These are phyloP conservation scores for Ephemerocybe angulata DNA, from an alignment of 768 basidiomycete genomes.

Conservation along the genomic window DNA sequence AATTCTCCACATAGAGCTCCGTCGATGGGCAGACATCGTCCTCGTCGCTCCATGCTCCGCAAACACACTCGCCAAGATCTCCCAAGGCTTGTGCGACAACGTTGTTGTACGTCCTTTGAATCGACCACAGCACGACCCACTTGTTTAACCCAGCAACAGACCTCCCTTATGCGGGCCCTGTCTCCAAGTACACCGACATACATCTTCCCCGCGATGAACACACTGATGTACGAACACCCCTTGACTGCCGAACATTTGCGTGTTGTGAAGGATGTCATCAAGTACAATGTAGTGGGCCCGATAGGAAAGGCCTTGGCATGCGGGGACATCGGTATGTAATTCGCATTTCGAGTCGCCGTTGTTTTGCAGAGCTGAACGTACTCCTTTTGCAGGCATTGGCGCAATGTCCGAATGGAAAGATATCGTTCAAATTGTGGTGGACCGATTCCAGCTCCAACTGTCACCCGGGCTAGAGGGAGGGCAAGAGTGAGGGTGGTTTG, in stretches of 20 bases:
- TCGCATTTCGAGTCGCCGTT: not conserved
- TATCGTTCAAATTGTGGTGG: constrained; percentile 71
- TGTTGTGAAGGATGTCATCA: constrained; percentile 67
- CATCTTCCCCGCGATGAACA: constrained; percentile 98
- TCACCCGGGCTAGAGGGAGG: not conserved
- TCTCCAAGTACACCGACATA: constrained; percentile 83
- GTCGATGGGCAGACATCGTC: constrained; percentile 93
- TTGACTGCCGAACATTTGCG: constrained; percentile 82
- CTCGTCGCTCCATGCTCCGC: constrained; percentile 95
- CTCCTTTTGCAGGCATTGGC: constrained; percentile 58
- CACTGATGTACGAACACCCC: constrained; percentile 94
- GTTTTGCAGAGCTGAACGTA: not conserved
- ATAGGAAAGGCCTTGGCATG: constrained; percentile 88
- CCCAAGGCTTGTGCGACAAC: constrained; percentile 86
- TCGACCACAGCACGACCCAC: not conserved
- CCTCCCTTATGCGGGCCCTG: constrained; percentile 79
- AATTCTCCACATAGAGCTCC: constrained; percentile 92
- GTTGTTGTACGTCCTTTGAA: constrained; percentile 56
- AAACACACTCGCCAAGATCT: constrained; percentile 94
- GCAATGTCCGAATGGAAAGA: constrained; percentile 98
- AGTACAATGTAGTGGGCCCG: constrained; percentile 81
- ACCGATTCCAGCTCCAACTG: constrained; percentile 33
- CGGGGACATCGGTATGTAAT: constrained; percentile 76
- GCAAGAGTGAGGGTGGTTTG: not conserved
- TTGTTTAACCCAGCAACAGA: constrained; percentile 36